Conservation (phyloP, 1,284 basidiomycete genomes). For the Microbotryomycetes sp. region DNA sequence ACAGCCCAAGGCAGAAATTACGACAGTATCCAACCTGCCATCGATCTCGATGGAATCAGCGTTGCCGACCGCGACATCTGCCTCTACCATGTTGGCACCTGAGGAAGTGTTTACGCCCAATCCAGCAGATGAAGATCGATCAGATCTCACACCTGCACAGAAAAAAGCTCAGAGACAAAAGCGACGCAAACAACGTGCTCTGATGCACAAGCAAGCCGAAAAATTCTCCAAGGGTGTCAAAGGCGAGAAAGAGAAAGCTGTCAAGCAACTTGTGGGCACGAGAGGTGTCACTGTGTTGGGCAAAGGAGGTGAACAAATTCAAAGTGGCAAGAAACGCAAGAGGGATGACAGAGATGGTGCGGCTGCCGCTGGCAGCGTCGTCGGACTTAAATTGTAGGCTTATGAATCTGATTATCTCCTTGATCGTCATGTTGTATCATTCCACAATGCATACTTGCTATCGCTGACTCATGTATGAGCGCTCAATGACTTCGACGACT, state of each 20-base stretch:
- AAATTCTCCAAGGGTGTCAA: slow-evolving; percentile 56
- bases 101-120: slow-evolving; percentile 73
- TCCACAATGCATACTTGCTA: not conserved
- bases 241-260: slow-evolving; percentile 56
- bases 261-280: slow-evolving; percentile 32
- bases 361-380: slow-evolving; percentile 9
- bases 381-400: slow-evolving; percentile 30
- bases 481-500: slow-evolving; percentile 4
- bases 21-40: slow-evolving; percentile 76
- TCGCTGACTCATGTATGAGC: too few relatives aligned
- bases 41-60: slow-evolving; percentile 84
- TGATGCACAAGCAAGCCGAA: slow-evolving; percentile 58
- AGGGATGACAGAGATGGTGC: slow-evolving; percentile 12
- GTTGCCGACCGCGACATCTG: slow-evolving; percentile 71
- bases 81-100: slow-evolving; percentile 78
- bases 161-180: slow-evolving; percentile 68
- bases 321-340: slow-evolving; percentile 24
- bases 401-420: too few relatives aligned
- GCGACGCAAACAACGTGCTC: slow-evolving; percentile 60
- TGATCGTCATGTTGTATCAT: not conserved
- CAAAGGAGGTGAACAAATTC: slow-evolving; percentile 25
- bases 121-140: slow-evolving; percentile 51
- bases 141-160: slow-evolving; percentile 78
- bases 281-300: slow-evolving; percentile 38
- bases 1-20: slow-evolving; percentile 86